Evolutionary conservation across 2,329 filamentous ascomycete species (phyloP), one percentile per base, ranked within the genome.

Genomic region (Neocucurbitaria cava): DNA sequence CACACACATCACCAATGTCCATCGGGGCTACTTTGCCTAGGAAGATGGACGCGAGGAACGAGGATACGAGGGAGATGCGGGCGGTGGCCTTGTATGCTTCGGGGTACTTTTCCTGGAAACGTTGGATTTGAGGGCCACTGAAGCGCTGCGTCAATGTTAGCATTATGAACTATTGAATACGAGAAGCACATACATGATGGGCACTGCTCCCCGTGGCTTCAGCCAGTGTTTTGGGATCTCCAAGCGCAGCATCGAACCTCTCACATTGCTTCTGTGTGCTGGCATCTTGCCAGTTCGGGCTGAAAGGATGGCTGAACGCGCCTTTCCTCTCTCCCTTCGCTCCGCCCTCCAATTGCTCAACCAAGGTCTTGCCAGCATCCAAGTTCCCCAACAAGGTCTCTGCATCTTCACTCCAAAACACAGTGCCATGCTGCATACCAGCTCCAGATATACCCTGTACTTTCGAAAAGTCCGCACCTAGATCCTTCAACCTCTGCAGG

Each of bases 231-330:
- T 89, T 83, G 2, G 85, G 81, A 6, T 81, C 81, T 0, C 90
- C 90, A 7, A 97, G 78, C 48, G 82, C 80, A 5, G 80, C 83
- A 74, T 98, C 93, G 71, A 98, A 98, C 59, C 85, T 83, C 73
- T 97, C 92, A 72, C 93, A 97, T 78, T 99, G 91, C 62, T 83
- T 83, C 79, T 97, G 92, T 1, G 95, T 98, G 78, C 92, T 96
- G 58, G 93, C 89, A 75, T 99, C 95, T 78, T 98, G 95, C 95
- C 95, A 99, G 76, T 98, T 99, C 7, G 95, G 95, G 62, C 91
- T 92, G 78, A 88, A 93, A 4, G 90, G 88, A 74, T 96, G 89
- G 15, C 92, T 90, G 71, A 98, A 91, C 0, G 89, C 90, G 3
- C 78, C 79, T 9, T 80, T 78, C 46, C 67, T 62, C 58, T 77